Evolutionary conservation across 2,329 filamentous ascomycete species (phyloP).

Genomic region (Hortaea werneckii): DNA sequence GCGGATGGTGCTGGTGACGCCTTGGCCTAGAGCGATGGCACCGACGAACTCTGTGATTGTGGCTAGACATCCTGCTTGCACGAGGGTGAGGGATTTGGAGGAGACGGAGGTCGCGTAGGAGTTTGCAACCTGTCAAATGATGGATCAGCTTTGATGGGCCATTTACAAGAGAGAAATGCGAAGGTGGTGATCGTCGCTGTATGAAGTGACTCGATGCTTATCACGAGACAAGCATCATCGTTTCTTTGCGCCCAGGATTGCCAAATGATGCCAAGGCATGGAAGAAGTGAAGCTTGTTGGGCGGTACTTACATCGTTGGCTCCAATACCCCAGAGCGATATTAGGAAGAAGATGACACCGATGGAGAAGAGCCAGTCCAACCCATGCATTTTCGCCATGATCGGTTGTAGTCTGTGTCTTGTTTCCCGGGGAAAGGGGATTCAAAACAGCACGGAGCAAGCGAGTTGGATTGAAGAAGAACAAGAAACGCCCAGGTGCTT

Average conservation of each 20-base stretch:
- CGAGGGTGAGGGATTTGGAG: conserved; percentile 41
- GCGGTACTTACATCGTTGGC: conserved; percentile 30
- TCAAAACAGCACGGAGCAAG: too few relatives aligned
- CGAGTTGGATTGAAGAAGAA: too few relatives aligned
- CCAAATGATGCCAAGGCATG: too few relatives aligned
- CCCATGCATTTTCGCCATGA: neutral
- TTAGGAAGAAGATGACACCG: conserved; percentile 51
- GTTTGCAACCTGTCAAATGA: conserved; percentile 34
- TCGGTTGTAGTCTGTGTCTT: too few relatives aligned
- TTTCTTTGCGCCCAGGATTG: too few relatives aligned
- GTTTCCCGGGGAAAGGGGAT: too few relatives aligned
- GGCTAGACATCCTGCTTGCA: conserved; percentile 38
- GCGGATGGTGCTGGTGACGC: conserved; percentile 50
- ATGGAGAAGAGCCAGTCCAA: conserved; percentile 41
- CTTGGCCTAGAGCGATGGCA: conserved; percentile 40
- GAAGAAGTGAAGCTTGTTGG: too few relatives aligned
- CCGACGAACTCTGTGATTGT: conserved; percentile 41
- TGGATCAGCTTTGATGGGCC: neutral
- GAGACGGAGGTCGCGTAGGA: conserved; percentile 42
- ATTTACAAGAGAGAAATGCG: too few relatives aligned
- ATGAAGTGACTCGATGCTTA: too few relatives aligned
- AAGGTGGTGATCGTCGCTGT: too few relatives aligned
- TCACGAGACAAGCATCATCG: too few relatives aligned
- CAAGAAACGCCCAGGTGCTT: too few relatives aligned
- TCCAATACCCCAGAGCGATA: conserved; percentile 47